Evolutionary conservation across 306 rosid species (phyloP).

Genomic region (Vigna hirtella): DNA sequence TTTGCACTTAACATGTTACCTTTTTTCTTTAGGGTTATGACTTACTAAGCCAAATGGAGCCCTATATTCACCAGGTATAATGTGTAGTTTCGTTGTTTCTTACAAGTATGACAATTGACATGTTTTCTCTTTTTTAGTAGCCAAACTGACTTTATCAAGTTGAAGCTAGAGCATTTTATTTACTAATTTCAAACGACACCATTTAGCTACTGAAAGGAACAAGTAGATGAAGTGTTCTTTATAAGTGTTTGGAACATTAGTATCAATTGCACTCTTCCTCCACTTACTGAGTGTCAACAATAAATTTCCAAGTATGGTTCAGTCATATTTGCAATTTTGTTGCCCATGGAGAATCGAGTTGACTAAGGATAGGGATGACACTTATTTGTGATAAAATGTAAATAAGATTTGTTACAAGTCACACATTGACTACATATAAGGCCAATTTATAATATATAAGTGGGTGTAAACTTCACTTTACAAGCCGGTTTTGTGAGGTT

Average conservation of each 20-base stretch:
- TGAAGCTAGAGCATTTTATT: constrained; percentile 12
- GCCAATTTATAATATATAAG: too few relatives aligned
- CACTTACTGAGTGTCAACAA: neutral
- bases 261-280: neutral
- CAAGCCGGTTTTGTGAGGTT: too few relatives aligned
- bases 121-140: constrained; percentile 3
- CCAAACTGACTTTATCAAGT: constrained; percentile 5
- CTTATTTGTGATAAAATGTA: constrained; percentile 6
- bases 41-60: constrained; percentile 90
- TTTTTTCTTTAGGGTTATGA: constrained; percentile 77
- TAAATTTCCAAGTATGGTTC: neutral
- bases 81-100: constrained; percentile 27
- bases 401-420: too few relatives aligned
- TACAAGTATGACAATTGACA: constrained; percentile 18
- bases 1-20: constrained; percentile 46
- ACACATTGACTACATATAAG: too few relatives aligned
- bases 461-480: too few relatives aligned
- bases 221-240: constrained; percentile 8
- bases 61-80: constrained; percentile 95
- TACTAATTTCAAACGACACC: neutral
- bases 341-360: neutral
- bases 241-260: neutral
- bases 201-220: neutral
- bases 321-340: constrained; percentile 4
- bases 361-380: constrained; percentile 1